Base-by-base conservation (phyloP, 2,329 filamentous ascomycete genomes). In the Colletotrichum orbiculare region DNA sequence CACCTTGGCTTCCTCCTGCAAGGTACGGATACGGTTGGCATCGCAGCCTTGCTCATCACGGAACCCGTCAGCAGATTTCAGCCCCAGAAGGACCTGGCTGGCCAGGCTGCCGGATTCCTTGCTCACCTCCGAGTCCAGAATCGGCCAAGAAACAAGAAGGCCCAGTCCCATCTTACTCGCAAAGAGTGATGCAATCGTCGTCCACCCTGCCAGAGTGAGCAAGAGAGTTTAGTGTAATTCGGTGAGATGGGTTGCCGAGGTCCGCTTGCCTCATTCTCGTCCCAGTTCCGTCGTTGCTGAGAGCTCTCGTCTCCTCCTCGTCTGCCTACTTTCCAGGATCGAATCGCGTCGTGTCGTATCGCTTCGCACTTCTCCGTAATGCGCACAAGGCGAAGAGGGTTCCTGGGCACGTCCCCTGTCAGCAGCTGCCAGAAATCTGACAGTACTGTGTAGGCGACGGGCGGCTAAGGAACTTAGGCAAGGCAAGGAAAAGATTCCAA, bases 351-450 rank as follows among this genome's bases (percentile, higher is more conserved):
- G n/a, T 11, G 39, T 13, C 39, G 11, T 12, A n/a, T 42, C 11
- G 11, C 42, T 43, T 13, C 7, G 13, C 13, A 43, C 15, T 43
- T 43, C 15, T 43, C 25, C 25, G 25, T 25, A 25, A 25, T 25
- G 25, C 25, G 25, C 25, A 25, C 25, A 5, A 25, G 25, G 25
- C 25, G 25, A 25, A 25, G 25, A 25, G 25, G 4, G 25, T 58
- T 58, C 46, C 46, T n/a, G 55, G 46, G 55, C 55, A 58, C 55
- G 55, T 58, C 55, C 55, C 55, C 38, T 58, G 55, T 50, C 38
- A 58, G 52, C 62, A 65, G 62, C 62, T 65, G 62, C 52, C 58
- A 62, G n/a, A 62, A 17, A 13, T 50, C 39, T 12, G 4, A 25
- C 25, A 25, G 17, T 17, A 17, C 17, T 17, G 17, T 3, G 17